phyloP scores from a whole-genome alignment of 1,139 yeast species.

The Barnettozyma hawaiiensis region DNA sequence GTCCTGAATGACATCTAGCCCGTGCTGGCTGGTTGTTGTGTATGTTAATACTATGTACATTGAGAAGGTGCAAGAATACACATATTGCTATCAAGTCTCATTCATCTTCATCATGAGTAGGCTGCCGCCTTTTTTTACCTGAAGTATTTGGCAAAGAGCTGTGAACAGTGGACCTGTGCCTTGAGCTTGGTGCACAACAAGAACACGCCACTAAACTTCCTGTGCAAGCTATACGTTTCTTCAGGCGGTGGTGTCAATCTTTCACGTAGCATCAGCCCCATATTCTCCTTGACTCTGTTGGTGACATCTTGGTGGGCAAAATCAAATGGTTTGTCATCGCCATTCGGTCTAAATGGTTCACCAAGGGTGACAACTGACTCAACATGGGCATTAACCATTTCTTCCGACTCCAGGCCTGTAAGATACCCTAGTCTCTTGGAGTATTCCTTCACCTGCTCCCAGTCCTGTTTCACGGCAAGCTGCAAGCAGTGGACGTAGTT shows the following conservation, averaged over 20 bases:
- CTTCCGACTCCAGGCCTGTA: slow-evolving; percentile 82
- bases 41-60: neutral
- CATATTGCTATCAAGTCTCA: neutral
- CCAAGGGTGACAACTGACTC: slow-evolving; percentile 88
- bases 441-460: slow-evolving; percentile 55
- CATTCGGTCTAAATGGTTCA: slow-evolving; percentile 72
- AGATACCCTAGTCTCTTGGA: slow-evolving; percentile 79
- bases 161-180: slow-evolving; percentile 79
- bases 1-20: slow-evolving; percentile 4
- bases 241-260: slow-evolving; percentile 97
- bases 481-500: slow-evolving; percentile 70
- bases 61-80: neutral
- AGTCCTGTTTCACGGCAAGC: slow-evolving; percentile 70
- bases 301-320: slow-evolving; percentile 86
- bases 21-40: too few relatives aligned
- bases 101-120: too few relatives aligned
- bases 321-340: slow-evolving; percentile 53
- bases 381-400: slow-evolving; percentile 88
- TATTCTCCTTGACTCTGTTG: slow-evolving; percentile 81
- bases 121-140: slow-evolving; percentile 1
- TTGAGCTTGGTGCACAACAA: slow-evolving; percentile 79
- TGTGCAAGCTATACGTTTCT: slow-evolving; percentile 90
- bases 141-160: slow-evolving; percentile 57
- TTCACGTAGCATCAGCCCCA: slow-evolving; percentile 84
- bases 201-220: slow-evolving; percentile 93